Base-by-base conservation (phyloP, 2,329 filamentous ascomycete species). In the Alternaria postmessia region DNA sequence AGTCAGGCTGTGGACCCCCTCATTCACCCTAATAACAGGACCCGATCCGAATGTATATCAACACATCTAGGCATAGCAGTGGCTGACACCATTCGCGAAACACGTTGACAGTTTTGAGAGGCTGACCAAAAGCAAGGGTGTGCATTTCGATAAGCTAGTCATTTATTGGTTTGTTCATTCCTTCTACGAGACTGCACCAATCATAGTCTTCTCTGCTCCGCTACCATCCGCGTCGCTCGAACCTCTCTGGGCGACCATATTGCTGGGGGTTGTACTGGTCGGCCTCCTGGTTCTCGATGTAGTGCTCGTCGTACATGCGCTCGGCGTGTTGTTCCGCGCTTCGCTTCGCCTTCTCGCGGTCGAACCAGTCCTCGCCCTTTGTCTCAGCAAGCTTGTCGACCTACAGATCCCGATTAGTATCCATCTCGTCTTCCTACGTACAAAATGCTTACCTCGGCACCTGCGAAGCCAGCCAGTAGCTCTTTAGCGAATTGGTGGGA, bases 401-500 rank as follows among this genome's bases (percentile, higher is more conserved):
- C 57, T 65, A 24, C 32, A 44, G 4, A 4, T 32, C 12, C 9
- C 47, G 6, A 20, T 39, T 44, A 59, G 51, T 8, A 8, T 12
- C 9, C 18, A 48, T 48, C 18, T 16, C 7, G 22, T 36, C 7
- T 9, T 22, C 12, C 16, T 7, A 20, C 18, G 11, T 14, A 36
- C 12, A 16, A 5, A 12, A 51, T 52, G 46, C 54, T 51, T 72
- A 92, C 85, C 80, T 93, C 90, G 63, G 86, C 90, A 48, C 87
- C 91, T 28, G 89, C 91, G 57, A 94, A 82, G 60, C 88, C 91
- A 16, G 86, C 90, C 32, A 94, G 79, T 44, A 91, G 77, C 81
- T 94, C 91, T 83, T 94, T 94, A 75, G 92, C 92, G 72, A 92
- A 90, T 42, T 81, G 81, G 81, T 94, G 91, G 65, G 84, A 86